Percentiles rank a stretch among this genome's conserved stretches.
Evolutionary conservation across 208 protist species (phyloP).

Genomic region (Trypanosoma grayi): DNA sequence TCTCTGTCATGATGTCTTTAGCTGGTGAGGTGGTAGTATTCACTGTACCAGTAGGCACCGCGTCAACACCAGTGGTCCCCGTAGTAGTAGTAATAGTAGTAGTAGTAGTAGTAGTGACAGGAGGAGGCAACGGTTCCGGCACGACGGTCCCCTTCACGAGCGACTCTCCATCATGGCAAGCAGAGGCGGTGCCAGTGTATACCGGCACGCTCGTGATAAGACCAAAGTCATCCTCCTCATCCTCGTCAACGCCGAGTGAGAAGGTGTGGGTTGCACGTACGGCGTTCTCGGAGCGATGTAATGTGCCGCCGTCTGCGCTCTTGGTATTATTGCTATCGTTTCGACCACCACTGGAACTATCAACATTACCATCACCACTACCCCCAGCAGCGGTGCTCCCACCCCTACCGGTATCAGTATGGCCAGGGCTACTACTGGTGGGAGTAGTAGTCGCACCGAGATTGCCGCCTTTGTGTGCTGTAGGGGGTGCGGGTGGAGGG

Average conservation of each 20-base stretch:
- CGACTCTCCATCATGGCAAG: conserved; percentile 11
- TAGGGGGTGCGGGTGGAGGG: background rate
- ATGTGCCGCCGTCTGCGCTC: background rate
- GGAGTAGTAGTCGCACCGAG: background rate
- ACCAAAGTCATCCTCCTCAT: conserved; percentile 67
- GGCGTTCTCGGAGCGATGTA: background rate
- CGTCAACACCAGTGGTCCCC: background rate
- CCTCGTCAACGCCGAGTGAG: conserved; percentile 40
- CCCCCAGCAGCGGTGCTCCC: no score
- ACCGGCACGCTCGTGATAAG: conserved; percentile 61
- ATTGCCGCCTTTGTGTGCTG: background rate
- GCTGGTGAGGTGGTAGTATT: background rate
- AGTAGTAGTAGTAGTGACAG: background rate
- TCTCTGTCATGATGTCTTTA: conserved; percentile 22
- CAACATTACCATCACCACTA: background rate
- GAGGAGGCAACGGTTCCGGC: background rate
- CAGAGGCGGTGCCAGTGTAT: conserved; percentile 7
- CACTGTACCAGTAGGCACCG: background rate
- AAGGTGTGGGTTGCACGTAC: conserved; percentile 17
- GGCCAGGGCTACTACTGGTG: background rate
- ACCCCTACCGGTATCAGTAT: no score
- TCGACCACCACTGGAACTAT: background rate
- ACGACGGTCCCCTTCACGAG: conserved; percentile 15
- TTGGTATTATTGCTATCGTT: background rate
- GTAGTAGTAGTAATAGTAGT: background rate